phyloP scores from a whole-genome alignment of 2,329 filamentous ascomycete genomes.

The Fusarium aywerte region DNA sequence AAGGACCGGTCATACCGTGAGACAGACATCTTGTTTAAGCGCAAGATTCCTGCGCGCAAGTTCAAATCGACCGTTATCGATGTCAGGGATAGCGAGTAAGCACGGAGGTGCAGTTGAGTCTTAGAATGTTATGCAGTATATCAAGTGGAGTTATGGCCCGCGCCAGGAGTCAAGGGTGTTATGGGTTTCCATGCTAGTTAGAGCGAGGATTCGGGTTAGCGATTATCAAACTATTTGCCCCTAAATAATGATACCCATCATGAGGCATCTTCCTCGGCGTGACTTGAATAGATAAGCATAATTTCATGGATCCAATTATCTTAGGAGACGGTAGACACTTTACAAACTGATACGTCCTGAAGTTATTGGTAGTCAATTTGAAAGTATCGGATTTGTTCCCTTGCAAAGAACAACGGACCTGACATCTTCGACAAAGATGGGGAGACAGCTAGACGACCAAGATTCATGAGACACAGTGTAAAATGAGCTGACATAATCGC shows the following conservation, averaged over 20 bases:
- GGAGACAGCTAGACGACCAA: too few relatives aligned
- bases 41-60: slow-evolving; percentile 63
- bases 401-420: too few relatives aligned
- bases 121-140: neutral
- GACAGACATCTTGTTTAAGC: slow-evolving; percentile 69
- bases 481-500: neutral
- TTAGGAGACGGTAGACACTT: too few relatives aligned
- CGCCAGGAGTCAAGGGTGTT: neutral
- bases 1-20: slow-evolving; percentile 68
- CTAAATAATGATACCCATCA: too few relatives aligned
- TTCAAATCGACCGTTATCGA: slow-evolving; percentile 67
- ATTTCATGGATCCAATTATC: too few relatives aligned
- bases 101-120: rapidly evolving
- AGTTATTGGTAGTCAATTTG: too few relatives aligned
- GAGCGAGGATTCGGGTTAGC: neutral
- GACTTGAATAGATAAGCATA: too few relatives aligned
- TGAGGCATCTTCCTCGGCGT: too few relatives aligned
- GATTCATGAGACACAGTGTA: too few relatives aligned
- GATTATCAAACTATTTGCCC: neutral
- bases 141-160: neutral
- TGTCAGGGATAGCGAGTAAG: slow-evolving; percentile 70
- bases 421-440: too few relatives aligned
- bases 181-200: neutral
- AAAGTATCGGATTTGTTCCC: too few relatives aligned
- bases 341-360: too few relatives aligned